Base-by-base conservation (phyloP, 345 rosid species). In the Salix purpurea region DNA sequence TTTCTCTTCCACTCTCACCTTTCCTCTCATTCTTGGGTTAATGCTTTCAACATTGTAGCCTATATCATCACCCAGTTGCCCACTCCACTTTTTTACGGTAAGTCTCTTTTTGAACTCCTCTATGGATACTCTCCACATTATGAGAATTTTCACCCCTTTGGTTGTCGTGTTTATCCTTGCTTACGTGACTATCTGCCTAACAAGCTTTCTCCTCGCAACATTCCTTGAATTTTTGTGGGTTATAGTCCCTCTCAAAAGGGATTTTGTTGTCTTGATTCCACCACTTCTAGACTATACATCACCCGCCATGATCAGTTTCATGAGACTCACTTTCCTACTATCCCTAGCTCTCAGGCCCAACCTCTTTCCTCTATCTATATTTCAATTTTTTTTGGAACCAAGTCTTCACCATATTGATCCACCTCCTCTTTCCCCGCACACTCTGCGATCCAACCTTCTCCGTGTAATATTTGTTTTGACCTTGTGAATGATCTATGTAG, bases 291-390 rank as follows among this genome's bases (percentile, higher is more conserved):
- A 67, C 1, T 73, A 13, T 44, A 71, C n/a, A 42, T 64, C 70
- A 65, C 60, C 16, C 28, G 19, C 0, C 81, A 78, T 50, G 60
- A 68, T 32, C 40, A 66, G 39, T 78, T 67, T 72, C 77, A 78
- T 72, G 62, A 78, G 12, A 44, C 6, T 16, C 52, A 62, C 18
- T 65, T 71, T 50, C 69, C 68, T 12, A 34, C 0, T 34, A 34
- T 52, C 14, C 54, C 12, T 56, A 15, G 12, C 68, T 58, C 60
- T 11, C 19, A 56, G 7, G 48, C 34, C 2, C 48, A 61, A 40
- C 62, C 70, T 34, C 16, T 70, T 0, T 69, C 61, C 7, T 77
- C 69, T 28, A 70, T 61, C 4, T 5, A 21, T 19, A 13, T 46
- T 46, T 75, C 2, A 0, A 66, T 32, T 34, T 50, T 50, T 75